Conservation (phyloP, 352 stramenopile genomes). For the Phytopythium helicoides region DNA sequence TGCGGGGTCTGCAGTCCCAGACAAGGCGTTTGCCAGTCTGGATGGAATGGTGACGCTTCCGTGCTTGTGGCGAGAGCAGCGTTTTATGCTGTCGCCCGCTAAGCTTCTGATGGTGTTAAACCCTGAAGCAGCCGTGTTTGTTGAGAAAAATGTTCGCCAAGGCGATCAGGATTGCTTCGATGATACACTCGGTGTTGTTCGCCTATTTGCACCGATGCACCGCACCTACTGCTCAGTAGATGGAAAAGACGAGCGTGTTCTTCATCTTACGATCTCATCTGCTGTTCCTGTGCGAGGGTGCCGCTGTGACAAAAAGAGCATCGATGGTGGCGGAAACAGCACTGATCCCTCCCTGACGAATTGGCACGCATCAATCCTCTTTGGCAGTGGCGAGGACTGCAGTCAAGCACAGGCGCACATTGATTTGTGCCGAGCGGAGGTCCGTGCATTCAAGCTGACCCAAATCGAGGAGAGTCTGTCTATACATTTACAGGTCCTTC, state of each 20-base stretch:
- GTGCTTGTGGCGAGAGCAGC: slow-evolving; percentile 78
- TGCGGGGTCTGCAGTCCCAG: slow-evolving; percentile 9
- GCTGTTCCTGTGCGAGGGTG: slow-evolving; percentile 52
- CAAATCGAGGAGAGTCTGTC: slow-evolving; percentile 73
- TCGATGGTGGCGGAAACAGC: slow-evolving; percentile 22
- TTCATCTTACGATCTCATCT: slow-evolving; percentile 68
- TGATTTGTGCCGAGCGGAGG: slow-evolving; percentile 67
- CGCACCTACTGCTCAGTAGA: slow-evolving; percentile 70
- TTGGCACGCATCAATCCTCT: slow-evolving; percentile 71
- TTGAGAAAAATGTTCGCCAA: slow-evolving; percentile 32
- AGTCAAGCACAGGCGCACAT: slow-evolving; percentile 67
- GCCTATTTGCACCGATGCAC: slow-evolving; percentile 68
- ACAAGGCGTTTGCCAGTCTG: slow-evolving; percentile 24
- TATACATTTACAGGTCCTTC: slow-evolving; percentile 56
- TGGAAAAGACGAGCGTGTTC: slow-evolving; percentile 63
- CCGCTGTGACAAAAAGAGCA: slow-evolving; percentile 49
- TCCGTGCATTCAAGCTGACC: slow-evolving; percentile 76
- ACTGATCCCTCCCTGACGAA: slow-evolving; percentile 26
- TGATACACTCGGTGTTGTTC: slow-evolving; percentile 41
- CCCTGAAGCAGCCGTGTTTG: slow-evolving; percentile 65
- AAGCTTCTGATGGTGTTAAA: slow-evolving; percentile 71
- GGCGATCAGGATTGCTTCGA: slow-evolving; percentile 14
- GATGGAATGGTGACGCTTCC: slow-evolving; percentile 70
- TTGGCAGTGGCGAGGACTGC: slow-evolving; percentile 58
- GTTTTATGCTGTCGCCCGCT: slow-evolving; percentile 60